These are phyloP conservation scores for Trichophyton schoenleinii DNA, from an alignment of 2,329 filamentous ascomycete genomes.

Conservation along the genomic window DNA sequence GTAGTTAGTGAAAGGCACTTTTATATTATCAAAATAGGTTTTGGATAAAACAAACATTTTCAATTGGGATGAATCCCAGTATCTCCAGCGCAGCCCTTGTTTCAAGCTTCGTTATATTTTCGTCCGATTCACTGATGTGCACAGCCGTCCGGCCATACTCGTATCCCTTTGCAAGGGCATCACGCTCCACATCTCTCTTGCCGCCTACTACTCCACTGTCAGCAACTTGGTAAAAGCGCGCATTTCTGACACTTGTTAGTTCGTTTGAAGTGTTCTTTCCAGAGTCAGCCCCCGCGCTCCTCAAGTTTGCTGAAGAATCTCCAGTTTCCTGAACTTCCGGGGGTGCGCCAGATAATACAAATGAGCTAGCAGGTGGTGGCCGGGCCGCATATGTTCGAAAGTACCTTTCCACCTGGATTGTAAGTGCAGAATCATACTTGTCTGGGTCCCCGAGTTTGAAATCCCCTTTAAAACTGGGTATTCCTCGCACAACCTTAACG, in stretches of 20 bases:
- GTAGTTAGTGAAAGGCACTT: not conserved
- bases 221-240: conserved; percentile 68
- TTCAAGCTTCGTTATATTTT: conserved; percentile 77
- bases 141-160: conserved; percentile 88
- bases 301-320: conserved; percentile 42
- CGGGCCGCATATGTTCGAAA: conserved; percentile 70
- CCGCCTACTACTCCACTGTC: conserved; percentile 63
- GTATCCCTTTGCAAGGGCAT: conserved; percentile 83
- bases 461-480: conserved; percentile 64
- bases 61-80: conserved; percentile 67
- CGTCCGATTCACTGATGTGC: conserved; percentile 72
- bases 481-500: conserved; percentile 62
- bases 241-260: conserved; percentile 59
- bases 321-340: conserved; percentile 37
- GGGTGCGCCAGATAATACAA: conserved; percentile 45
- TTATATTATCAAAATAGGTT: not conserved
- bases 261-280: conserved; percentile 29
- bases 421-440: conserved; percentile 61
- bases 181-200: conserved; percentile 67
- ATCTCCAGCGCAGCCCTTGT: conserved; percentile 65
- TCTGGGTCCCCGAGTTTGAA: conserved; percentile 67
- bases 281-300: conserved; percentile 21
- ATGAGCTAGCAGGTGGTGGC: conserved; percentile 63
- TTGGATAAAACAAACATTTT: conserved; percentile 42
- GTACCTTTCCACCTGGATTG: conserved; percentile 81